These are phyloP conservation scores for Cercospora sp. DNA, from an alignment of 2,329 filamentous ascomycete species.

Conservation along the genomic window DNA sequence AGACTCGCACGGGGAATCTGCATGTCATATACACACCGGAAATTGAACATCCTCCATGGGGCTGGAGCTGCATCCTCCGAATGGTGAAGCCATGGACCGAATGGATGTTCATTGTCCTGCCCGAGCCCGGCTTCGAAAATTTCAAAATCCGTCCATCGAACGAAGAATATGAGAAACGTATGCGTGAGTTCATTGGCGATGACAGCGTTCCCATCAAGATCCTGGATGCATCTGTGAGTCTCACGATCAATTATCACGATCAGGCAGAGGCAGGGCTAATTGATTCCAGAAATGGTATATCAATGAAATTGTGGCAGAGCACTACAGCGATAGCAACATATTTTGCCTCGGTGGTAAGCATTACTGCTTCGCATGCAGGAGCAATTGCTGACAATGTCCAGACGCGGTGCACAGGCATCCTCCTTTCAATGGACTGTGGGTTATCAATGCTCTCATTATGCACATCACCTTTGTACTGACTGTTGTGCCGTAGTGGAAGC, in stretches of 20 bases:
- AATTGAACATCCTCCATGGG: slow-evolving; percentile 53
- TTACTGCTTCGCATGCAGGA: slow-evolving; percentile 56
- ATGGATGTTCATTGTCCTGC: slow-evolving; percentile 55
- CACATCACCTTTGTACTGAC: neutral
- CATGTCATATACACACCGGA: slow-evolving; percentile 61
- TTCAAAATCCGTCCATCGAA: slow-evolving; percentile 44
- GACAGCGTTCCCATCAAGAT: slow-evolving; percentile 54
- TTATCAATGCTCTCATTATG: neutral
- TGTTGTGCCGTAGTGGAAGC: slow-evolving; percentile 43
- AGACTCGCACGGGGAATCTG: slow-evolving; percentile 57
- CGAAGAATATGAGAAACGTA: slow-evolving; percentile 51
- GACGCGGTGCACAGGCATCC: slow-evolving; percentile 61
- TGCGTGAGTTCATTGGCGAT: slow-evolving; percentile 58
- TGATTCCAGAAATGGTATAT: slow-evolving; percentile 55
- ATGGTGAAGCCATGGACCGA: slow-evolving; percentile 67
- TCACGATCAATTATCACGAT: neutral
- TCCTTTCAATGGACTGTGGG: slow-evolving; percentile 59
- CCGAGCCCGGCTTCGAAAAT: slow-evolving; percentile 43
- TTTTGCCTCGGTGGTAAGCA: slow-evolving; percentile 54
- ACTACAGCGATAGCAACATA: slow-evolving; percentile 54
- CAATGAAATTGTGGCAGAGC: slow-evolving; percentile 62
- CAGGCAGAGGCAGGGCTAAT: neutral
- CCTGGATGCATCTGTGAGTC: slow-evolving; percentile 47
- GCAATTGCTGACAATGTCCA: slow-evolving; percentile 58
- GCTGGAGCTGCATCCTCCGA: slow-evolving; percentile 53